Conservation (phyloP, 2,329 filamentous ascomycete genomes). For the Hymenoscyphus linearis region DNA sequence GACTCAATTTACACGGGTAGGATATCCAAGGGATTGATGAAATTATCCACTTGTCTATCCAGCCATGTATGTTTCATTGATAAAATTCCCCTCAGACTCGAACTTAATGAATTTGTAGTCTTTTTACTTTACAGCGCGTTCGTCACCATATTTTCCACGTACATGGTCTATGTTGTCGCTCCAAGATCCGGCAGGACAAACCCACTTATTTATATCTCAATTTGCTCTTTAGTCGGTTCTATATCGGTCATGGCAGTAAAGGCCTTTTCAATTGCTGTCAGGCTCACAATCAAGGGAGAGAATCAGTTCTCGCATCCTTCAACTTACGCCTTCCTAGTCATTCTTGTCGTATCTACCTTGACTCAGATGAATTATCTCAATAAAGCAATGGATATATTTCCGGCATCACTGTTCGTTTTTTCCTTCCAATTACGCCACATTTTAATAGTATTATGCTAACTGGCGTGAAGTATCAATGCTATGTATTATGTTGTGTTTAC, state of each 20-base stretch:
- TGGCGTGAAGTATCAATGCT: constrained; percentile 55
- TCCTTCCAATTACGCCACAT: no score
- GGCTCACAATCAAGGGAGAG: constrained; percentile 84
- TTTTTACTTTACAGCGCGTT: constrained; percentile 81
- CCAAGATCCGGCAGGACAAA: constrained; percentile 90
- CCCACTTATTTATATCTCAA: constrained; percentile 91
- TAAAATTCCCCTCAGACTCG: neutral
- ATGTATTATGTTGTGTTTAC: constrained; percentile 97
- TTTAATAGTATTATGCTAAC: constrained; percentile 10
- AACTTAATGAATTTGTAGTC: constrained; percentile 46
- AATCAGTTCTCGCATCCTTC: constrained; percentile 95
- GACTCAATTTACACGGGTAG: neutral
- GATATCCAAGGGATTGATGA: constrained; percentile 84
- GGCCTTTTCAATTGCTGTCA: constrained; percentile 94
- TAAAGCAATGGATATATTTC: constrained; percentile 94
- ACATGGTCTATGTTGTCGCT: constrained; percentile 95
- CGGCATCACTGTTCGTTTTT: constrained; percentile 80
- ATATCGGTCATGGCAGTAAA: constrained; percentile 99
- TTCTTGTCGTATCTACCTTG: constrained; percentile 86
- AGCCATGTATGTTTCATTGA: constrained; percentile 61
- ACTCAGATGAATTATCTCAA: constrained; percentile 99
- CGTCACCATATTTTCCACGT: constrained; percentile 74
- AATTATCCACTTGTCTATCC: constrained; percentile 82
- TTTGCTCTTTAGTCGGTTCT: constrained; percentile 94
- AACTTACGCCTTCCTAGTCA: constrained; percentile 94